A percentile compares a stretch with the other conserved stretches of the same genome.
Evolutionary conservation across 768 basidiomycete species (phyloP).

Genomic region (Lentinula sp.): DNA sequence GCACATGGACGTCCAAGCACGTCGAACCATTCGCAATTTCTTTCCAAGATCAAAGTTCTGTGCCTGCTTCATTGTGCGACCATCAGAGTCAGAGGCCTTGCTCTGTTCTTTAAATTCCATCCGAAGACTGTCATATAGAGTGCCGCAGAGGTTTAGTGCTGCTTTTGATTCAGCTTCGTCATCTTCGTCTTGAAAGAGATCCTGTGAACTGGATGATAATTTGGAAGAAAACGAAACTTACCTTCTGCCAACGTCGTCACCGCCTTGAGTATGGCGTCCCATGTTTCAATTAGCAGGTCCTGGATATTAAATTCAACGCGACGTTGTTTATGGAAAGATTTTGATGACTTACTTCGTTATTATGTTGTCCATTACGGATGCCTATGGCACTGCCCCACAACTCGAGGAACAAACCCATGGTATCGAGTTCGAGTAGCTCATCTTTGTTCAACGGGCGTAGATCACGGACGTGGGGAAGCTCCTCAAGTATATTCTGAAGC

Average conservation of each 20-base stretch:
- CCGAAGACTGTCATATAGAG: slow-evolving; percentile 1
- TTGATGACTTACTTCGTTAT: slow-evolving; percentile 41
- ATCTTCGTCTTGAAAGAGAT: background rate
- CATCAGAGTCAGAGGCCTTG: background rate
- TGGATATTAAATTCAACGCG: background rate
- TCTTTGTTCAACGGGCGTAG: slow-evolving; percentile 51
- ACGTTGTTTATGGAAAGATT: background rate
- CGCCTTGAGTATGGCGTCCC: slow-evolving; percentile 6
- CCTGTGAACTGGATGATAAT: background rate
- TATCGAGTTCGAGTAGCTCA: slow-evolving; percentile 48
- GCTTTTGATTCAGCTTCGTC: background rate
- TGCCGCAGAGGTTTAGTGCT: background rate
- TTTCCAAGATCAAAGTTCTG: slow-evolving; percentile 22
- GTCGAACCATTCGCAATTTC: slow-evolving; percentile 51
- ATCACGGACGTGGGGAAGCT: slow-evolving; percentile 47
- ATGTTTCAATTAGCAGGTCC: slow-evolving; percentile 5
- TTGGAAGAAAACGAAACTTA: background rate
- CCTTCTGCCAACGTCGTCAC: background rate
- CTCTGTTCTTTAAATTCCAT: background rate
- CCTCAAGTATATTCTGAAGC: slow-evolving; percentile 48
- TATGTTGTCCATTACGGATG: slow-evolving; percentile 30
- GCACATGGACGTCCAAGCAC: slow-evolving; percentile 50
- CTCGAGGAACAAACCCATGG: slow-evolving; percentile 44
- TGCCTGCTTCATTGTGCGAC: background rate
- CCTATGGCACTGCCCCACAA: slow-evolving; percentile 51